Conservation (phyloP, 2,329 filamentous ascomycete genomes). For the Cadophora malorum region DNA sequence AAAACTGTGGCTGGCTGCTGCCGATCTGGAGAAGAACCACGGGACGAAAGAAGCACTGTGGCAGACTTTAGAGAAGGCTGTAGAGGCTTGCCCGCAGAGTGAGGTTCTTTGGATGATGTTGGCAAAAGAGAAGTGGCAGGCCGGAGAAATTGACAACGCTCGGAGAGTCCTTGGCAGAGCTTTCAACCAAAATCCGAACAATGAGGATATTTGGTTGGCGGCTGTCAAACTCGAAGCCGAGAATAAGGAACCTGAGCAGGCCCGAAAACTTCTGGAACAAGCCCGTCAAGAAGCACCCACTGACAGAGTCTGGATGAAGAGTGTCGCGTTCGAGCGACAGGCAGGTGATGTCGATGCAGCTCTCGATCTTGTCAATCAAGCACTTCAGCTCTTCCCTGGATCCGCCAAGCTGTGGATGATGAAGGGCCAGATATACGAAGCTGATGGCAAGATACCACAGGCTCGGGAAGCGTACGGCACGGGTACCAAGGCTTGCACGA, state of each 20-base stretch:
- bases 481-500: constrained; percentile 85
- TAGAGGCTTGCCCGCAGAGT: constrained; percentile 89
- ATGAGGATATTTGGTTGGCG: constrained; percentile 97
- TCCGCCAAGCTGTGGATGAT: constrained; percentile 96
- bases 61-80: constrained; percentile 87
- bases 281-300: constrained; percentile 90
- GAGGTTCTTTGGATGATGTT: constrained; percentile 96
- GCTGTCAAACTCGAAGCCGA: constrained; percentile 97
- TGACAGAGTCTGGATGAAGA: constrained; percentile 97
- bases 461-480: constrained; percentile 89
- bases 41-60: constrained; percentile 83
- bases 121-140: constrained; percentile 92
- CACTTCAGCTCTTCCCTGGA: constrained; percentile 83
- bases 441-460: constrained; percentile 77
- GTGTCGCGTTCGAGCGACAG: constrained; percentile 90
- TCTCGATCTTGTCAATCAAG: constrained; percentile 86
- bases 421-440: constrained; percentile 97
- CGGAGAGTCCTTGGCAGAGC: constrained; percentile 84
- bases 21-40: constrained; percentile 89
- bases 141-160: constrained; percentile 85
- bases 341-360: constrained; percentile 80
- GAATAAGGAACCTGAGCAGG: constrained; percentile 80
- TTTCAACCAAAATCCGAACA: constrained; percentile 94
- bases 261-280: constrained; percentile 78
- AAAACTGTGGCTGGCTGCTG: constrained; percentile 88